Evolutionary conservation across 1,139 yeast species (phyloP).

Genomic region (Petasospora rhodanensis): DNA sequence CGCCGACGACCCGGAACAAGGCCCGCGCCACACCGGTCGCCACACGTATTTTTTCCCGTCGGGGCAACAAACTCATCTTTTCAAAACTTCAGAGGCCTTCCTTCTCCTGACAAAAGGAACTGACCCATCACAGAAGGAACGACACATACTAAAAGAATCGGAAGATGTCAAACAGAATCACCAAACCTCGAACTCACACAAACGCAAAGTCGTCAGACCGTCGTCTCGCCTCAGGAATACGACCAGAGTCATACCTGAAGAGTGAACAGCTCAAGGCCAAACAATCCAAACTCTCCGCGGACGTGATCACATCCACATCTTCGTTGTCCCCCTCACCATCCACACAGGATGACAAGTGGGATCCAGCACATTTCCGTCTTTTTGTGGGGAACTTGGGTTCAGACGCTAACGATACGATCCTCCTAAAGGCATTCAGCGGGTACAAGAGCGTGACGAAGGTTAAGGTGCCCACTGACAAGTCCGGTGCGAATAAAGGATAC

Average conservation of each 20-base stretch:
- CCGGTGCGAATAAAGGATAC: conserved; percentile 45
- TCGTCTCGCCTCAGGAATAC: conserved; percentile 44
- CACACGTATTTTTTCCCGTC: too few relatives aligned
- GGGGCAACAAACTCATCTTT: too few relatives aligned
- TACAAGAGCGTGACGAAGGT: conserved; percentile 50
- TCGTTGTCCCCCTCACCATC: too few relatives aligned
- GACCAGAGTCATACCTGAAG: conserved; percentile 40
- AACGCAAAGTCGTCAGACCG: conserved; percentile 47
- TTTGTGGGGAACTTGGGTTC: conserved; percentile 73
- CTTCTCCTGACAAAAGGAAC: too few relatives aligned
- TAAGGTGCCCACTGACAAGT: conserved; percentile 48
- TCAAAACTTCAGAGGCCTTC: too few relatives aligned
- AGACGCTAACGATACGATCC: conserved; percentile 57
- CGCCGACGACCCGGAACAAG: too few relatives aligned
- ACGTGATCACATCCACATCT: conserved; percentile 2
- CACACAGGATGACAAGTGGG: conserved; percentile 53
- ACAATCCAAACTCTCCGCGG: conserved; percentile 2
- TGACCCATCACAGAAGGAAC: neutral
- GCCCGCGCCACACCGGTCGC: too few relatives aligned
- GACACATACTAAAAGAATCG: neutral
- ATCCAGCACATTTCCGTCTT: conserved; percentile 62
- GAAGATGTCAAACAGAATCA: conserved; percentile 1
- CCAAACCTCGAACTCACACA: conserved; percentile 23
- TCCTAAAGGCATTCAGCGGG: conserved; percentile 46
- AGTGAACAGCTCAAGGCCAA: conserved; percentile 23